A percentile compares a stretch with the other conserved stretches of the same genome.
Conservation (phyloP, 169 alveolate species). For the Eimeria tenella region DNA sequence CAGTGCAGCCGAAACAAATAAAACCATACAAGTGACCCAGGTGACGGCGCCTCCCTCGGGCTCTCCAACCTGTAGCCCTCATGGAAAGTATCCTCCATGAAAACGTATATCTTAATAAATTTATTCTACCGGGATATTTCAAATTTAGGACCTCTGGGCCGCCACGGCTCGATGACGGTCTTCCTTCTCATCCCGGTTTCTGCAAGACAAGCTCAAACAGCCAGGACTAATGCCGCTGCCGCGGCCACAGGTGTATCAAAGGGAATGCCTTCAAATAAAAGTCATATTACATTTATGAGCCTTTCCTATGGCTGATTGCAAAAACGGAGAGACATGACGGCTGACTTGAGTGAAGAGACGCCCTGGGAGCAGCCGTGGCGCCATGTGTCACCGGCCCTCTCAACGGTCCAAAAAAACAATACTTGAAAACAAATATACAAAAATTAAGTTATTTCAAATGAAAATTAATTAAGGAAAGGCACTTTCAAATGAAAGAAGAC, state of each 20-base stretch:
- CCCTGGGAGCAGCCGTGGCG: not conserved
- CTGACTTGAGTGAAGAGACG: constrained; percentile 17
- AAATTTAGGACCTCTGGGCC: not conserved
- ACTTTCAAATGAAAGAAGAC: too few species aligned
- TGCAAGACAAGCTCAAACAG: not conserved
- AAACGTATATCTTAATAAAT: not conserved
- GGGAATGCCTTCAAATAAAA: not conserved
- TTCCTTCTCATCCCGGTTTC: not conserved
- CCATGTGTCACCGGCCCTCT: not conserved
- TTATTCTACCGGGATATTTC: not conserved
- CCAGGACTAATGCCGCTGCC: not conserved
- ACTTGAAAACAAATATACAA: too few species aligned
- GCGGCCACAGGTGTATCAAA: not conserved
- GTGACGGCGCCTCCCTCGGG: constrained; percentile 16
- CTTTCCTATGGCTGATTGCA: too few species aligned
- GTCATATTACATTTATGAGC: not conserved
- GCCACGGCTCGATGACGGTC: constrained; percentile 26
- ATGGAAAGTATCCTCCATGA: constrained; percentile 35
- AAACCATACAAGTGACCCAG: constrained; percentile 30
- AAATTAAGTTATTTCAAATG: too few species aligned
- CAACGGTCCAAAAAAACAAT: not conserved
- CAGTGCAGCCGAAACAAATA: not conserved
- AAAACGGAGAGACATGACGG: constrained; percentile 5
- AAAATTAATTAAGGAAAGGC: too few species aligned
- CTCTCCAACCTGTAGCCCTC: constrained; percentile 27